Base-by-base conservation (phyloP, 1,139 yeast genomes). In the Lodderomyces theae region DNA sequence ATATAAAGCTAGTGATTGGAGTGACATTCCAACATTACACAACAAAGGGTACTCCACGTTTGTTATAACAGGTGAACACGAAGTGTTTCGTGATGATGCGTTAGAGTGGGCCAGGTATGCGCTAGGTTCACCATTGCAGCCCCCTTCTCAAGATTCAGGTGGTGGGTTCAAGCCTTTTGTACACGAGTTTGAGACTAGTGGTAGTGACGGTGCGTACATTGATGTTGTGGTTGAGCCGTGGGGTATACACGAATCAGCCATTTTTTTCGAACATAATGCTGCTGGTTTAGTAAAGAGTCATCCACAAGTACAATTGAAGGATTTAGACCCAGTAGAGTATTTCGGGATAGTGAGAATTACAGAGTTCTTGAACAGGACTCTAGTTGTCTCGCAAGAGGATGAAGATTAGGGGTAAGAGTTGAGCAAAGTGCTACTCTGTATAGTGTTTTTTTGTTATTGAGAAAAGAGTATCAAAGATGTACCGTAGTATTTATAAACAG, bases 51-150 rank as follows among this genome's bases (percentile, higher is more conserved):
- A 46, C 39, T 61, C 61, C 21, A 57, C 66, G 1, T 63, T 67
- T 35, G 50, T 71, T 17, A 45, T 71, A 18, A 43, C 51, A 12
- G 77, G 77, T 15, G 77, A 72, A 52, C 74, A 71, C 44, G 77
- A 72, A 50, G 53, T 58, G 16, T 68, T 72, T 46, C 56, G 75
- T 43, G 76, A 71, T 49, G 74, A 69, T 48, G 52, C 69, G n/a
- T 52, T 66, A 40, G 57, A 58, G 33, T 72, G 72, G 70, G 54
- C 60, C 11, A 57, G 60, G 34, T 56, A 60, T 39, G 69, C 72
- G 1, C 53, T 67, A 40, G 58, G 51, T 17, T 58, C 58, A 5
- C 65, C 66, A 1, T 52, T 57, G 28, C 46, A 47, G 32, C 40
- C 52, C 28, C 54, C 52, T 37, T 56, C 56, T 35, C 64, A 66